Conservation (phyloP, 2,329 filamentous ascomycete species). For the Hypoxylon sp. region DNA sequence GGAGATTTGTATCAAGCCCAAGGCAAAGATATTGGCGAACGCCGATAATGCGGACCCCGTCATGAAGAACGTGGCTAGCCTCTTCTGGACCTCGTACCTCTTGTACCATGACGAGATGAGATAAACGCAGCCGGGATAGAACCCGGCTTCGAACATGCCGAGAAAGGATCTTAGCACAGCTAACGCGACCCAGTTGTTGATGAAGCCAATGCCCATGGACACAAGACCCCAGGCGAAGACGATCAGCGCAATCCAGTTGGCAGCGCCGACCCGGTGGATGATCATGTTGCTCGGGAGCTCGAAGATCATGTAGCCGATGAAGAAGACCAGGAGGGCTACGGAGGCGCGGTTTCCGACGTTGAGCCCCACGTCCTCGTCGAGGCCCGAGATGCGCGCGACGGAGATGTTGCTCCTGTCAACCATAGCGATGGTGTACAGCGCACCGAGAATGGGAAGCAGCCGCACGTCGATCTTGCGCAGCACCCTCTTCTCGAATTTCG, state of each 20-base stretch:
- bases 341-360: slow-evolving; percentile 54
- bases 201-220: slow-evolving; percentile 51
- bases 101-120: slow-evolving; percentile 54
- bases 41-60: slow-evolving; percentile 48
- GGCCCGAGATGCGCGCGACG: slow-evolving; percentile 52
- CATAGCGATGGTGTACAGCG: slow-evolving; percentile 49
- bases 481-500: slow-evolving; percentile 41
- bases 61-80: slow-evolving; percentile 50
- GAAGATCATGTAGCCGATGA: slow-evolving; percentile 52
- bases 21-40: slow-evolving; percentile 45
- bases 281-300: slow-evolving; percentile 51
- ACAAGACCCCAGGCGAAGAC: slow-evolving; percentile 52
- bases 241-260: slow-evolving; percentile 48
- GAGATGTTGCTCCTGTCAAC: slow-evolving; percentile 51
- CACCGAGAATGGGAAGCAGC: slow-evolving; percentile 48
- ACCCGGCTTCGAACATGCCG: slow-evolving; percentile 61
- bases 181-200: slow-evolving; percentile 46
- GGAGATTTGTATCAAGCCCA: slow-evolving; percentile 56
- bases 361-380: slow-evolving; percentile 52
- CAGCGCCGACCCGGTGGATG: slow-evolving; percentile 50
- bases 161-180: slow-evolving; percentile 56
- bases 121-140: slow-evolving; percentile 60
- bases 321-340: slow-evolving; percentile 49
- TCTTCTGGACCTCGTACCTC: slow-evolving; percentile 52
- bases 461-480: slow-evolving; percentile 54